These are phyloP conservation scores for Brassica hybrid DNA, from an alignment of 441 rosid species.

Conservation along the genomic window DNA sequence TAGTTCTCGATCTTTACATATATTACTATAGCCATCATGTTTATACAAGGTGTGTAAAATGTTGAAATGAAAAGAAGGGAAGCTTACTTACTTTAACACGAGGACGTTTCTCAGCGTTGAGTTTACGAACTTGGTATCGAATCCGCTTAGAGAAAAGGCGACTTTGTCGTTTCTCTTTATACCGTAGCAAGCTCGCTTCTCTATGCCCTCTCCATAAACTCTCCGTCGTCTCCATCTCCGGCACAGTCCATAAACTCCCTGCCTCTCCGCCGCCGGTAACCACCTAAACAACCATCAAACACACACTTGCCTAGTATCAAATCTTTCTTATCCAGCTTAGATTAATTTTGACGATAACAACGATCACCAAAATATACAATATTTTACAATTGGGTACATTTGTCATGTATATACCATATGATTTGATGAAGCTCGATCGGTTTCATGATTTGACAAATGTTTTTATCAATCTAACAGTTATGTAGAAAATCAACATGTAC, in stretches of 20 bases:
- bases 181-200: conserved; percentile 88
- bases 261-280: conserved; percentile 39
- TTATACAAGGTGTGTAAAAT: not conserved
- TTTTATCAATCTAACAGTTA: not conserved
- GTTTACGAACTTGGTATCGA: conserved; percentile 89
- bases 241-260: conserved; percentile 62
- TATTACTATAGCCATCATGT: not conserved
- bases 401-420: not conserved
- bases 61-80: not conserved
- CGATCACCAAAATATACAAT: not conserved
- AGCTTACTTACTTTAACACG: conserved; percentile 65
- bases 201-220: conserved; percentile 54
- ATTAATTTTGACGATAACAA: not conserved
- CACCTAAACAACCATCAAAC: conserved; percentile 47
- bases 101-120: conserved; percentile 95
- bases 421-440: not conserved
- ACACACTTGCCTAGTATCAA: conserved; percentile 22
- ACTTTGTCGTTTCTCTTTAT: conserved; percentile 84
- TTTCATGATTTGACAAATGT: not conserved
- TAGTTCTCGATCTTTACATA: not conserved
- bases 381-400: not conserved
- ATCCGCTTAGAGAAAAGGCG: conserved; percentile 88
- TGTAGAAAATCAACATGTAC: not conserved
- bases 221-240: conserved; percentile 51
- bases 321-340: not conserved